Percentiles rank a stretch among this genome's conserved stretches.
phyloP scores from a whole-genome alignment of 2,329 filamentous ascomycete genomes.

The Colletotrichum sp. region DNA sequence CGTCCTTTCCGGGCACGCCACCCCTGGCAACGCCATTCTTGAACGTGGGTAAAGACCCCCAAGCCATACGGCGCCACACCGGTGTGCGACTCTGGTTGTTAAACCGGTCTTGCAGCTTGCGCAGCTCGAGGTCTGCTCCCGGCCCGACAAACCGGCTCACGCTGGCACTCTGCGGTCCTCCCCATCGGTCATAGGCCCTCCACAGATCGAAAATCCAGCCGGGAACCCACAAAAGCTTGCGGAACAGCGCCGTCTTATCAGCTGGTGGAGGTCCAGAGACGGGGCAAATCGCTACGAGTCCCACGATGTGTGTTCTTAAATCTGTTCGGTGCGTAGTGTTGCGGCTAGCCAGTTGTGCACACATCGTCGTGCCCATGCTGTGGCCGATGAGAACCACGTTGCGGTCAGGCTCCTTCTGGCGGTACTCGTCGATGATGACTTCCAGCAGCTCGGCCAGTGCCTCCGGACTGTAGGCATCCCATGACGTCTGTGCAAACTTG shows the following conservation, averaged over 20 bases:
- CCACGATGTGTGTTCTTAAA: conserved; percentile 70
- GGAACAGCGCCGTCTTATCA: conserved; percentile 48
- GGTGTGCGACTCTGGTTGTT: conserved; percentile 84
- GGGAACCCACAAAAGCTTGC: conserved; percentile 71
- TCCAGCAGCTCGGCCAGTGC: conserved; percentile 78
- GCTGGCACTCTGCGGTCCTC: conserved; percentile 78
- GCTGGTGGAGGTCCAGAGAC: conserved; percentile 66
- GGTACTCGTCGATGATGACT: conserved; percentile 74
- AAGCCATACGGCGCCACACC: conserved; percentile 83
- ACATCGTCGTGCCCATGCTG: conserved; percentile 86
- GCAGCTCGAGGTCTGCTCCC: conserved; percentile 68
- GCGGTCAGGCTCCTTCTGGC: conserved; percentile 68
- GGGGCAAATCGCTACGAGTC: conserved; percentile 83
- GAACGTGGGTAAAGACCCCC: conserved; percentile 70
- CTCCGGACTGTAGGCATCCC: conserved; percentile 81
- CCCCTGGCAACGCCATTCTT: conserved; percentile 55
- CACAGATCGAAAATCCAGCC: conserved; percentile 76
- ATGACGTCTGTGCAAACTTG: conserved; percentile 70
- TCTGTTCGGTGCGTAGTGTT: conserved; percentile 50
- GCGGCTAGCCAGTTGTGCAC: conserved; percentile 68
- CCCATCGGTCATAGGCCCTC: conserved; percentile 78
- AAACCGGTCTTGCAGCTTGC: conserved; percentile 71
- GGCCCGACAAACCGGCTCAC: conserved; percentile 78
- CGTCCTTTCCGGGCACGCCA: conserved; percentile 70
- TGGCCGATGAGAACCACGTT: conserved; percentile 83